phyloP scores from a whole-genome alignment of 2,329 filamentous ascomycete genomes.

The Orbilia blumenaviensis region DNA sequence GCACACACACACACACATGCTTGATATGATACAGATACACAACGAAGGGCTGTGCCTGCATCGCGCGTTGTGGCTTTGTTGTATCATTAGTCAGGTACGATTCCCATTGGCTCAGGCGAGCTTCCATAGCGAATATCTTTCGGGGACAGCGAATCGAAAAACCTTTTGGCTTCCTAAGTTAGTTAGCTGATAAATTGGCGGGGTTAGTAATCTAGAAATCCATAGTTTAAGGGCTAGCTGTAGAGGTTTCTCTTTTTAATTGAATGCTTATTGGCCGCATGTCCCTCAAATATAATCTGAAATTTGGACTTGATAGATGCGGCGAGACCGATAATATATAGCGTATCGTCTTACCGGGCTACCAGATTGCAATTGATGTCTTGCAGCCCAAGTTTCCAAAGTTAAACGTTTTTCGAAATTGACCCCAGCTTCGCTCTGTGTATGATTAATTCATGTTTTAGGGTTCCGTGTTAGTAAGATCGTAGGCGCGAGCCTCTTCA shows the following conservation, averaged over 20 bases:
- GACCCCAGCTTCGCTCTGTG: background rate
- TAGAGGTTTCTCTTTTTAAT: background rate
- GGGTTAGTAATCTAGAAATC: background rate
- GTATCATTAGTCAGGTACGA: constrained; percentile 24
- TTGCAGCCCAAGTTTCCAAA: no score
- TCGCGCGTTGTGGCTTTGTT: constrained; percentile 25
- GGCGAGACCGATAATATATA: background rate
- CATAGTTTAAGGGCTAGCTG: background rate
- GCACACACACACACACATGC: no score
- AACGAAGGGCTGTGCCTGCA: background rate
- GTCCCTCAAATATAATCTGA: background rate
- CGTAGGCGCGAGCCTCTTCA: background rate
- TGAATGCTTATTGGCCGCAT: background rate
- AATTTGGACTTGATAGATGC: background rate
- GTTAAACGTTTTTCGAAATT: background rate
- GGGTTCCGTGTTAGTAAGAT: background rate
- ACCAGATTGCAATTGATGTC: background rate
- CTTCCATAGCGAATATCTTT: background rate
- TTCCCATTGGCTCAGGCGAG: background rate
- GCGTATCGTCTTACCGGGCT: background rate
- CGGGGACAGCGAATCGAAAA: constrained; percentile 12
- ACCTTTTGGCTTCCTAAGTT: background rate
- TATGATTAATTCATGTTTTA: background rate
- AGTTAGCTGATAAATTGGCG: background rate
- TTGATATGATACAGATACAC: background rate